Evolutionary conservation across 345 rosid species (phyloP).

Genomic region (Camelina hispida): DNA sequence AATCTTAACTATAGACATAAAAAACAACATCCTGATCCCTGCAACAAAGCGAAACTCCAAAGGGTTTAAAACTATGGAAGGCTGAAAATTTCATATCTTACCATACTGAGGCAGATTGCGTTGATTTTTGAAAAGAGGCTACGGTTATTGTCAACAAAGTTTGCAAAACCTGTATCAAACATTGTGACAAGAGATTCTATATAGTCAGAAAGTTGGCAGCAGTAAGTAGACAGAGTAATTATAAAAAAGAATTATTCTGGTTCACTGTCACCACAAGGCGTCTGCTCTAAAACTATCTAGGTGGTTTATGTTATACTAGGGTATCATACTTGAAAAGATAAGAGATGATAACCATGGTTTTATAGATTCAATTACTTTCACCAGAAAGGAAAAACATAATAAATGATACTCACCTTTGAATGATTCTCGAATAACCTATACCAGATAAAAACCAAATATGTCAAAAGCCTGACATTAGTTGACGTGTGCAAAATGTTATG

Average conservation of each 20-base stretch:
- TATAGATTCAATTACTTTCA: conserved; percentile 10
- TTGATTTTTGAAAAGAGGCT: conserved; percentile 66
- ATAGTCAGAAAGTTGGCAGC: conserved; percentile 14
- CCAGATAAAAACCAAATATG: conserved; percentile 17
- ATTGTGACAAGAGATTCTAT: conserved; percentile 2
- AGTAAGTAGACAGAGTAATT: neutral
- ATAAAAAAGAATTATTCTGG: neutral
- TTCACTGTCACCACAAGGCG: neutral
- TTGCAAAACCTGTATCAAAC: conserved; percentile 63
- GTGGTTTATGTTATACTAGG: neutral
- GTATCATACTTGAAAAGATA: neutral
- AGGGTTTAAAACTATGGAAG: neutral
- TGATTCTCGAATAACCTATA: conserved; percentile 83
- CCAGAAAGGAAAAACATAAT: neutral
- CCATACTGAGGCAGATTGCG: conserved; percentile 77
- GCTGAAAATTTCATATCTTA: conserved; percentile 39
- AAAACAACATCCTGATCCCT: conserved; percentile 13
- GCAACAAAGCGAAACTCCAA: neutral
- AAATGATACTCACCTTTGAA: conserved; percentile 61
- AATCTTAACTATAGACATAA: neutral
- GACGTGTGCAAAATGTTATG: neutral
- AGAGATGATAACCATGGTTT: conserved; percentile 6
- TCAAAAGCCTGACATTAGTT: neutral
- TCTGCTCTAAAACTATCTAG: neutral
- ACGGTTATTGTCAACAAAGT: conserved; percentile 74